Conservation (phyloP, 768 basidiomycete species). For the Mycena haematopus region DNA sequence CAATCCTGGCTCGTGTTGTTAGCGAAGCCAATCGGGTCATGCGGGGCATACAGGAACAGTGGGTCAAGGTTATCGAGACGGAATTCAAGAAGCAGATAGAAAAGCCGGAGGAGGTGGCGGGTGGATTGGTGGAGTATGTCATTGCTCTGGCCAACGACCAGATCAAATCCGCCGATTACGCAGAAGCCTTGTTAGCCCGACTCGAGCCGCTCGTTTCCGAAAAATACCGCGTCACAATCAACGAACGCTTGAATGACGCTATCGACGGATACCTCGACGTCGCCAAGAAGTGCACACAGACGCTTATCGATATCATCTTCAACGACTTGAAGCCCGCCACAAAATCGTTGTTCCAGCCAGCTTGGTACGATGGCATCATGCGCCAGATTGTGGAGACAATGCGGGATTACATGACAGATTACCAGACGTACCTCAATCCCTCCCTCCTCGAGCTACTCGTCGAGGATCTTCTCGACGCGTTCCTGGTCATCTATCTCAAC, state of each 20-base stretch:
- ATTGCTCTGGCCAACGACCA: constrained; percentile 98
- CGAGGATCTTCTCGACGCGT: constrained; percentile 90
- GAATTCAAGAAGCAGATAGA: constrained; percentile 90
- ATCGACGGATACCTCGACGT: constrained; percentile 99
- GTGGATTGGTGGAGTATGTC: constrained; percentile 93
- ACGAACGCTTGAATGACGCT: constrained; percentile 89
- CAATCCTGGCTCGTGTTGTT: constrained; percentile 89
- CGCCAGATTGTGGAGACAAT: constrained; percentile 93
- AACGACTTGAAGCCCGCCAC: constrained; percentile 91
- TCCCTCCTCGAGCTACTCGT: constrained; percentile 90
- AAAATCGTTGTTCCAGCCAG: constrained; percentile 79
- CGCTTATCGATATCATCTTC: constrained; percentile 92
- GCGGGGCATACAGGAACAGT: constrained; percentile 86
- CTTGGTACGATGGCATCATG: constrained; percentile 93
- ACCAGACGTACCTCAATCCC: constrained; percentile 88
- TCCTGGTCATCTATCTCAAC: constrained; percentile 90
- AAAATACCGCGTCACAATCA: constrained; percentile 86
- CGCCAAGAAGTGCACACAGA: constrained; percentile 95
- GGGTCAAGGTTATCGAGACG: constrained; percentile 80
- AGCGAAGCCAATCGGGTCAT: constrained; percentile 89
- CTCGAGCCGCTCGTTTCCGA: constrained; percentile 92
- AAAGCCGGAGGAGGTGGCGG: constrained; percentile 85
- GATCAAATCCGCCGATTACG: constrained; percentile 93
- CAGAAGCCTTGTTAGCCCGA: constrained; percentile 83
- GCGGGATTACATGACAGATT: constrained; percentile 96